Percentiles rank a stretch among this genome's conserved stretches.
Conservation (phyloP, 148 eudicot species). For the Amaranthus cruentus region DNA sequence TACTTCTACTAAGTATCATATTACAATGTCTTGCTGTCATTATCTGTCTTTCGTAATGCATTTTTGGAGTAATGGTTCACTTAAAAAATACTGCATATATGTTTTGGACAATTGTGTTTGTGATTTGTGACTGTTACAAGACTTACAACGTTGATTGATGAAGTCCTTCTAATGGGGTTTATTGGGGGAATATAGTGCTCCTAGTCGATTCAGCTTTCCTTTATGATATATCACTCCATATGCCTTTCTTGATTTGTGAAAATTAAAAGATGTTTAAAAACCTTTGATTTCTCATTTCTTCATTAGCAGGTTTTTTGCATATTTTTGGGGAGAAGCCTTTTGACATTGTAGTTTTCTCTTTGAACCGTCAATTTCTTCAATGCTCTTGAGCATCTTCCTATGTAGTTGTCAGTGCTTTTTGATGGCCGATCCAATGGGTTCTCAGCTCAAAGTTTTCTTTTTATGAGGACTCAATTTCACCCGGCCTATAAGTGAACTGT, state of each 20-base stretch:
- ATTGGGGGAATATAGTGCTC: too few species aligned
- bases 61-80: too few species aligned
- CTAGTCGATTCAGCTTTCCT: too few species aligned
- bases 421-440: conserved; percentile 13
- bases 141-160: too few species aligned
- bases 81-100: too few species aligned
- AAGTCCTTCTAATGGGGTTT: too few species aligned
- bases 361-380: background rate
- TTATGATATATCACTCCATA: background rate
- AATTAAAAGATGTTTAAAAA: background rate
- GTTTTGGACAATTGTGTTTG: too few species aligned
- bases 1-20: too few species aligned
- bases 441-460: background rate
- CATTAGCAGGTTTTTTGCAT: background rate
- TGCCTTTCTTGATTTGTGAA: background rate
- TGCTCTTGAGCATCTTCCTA: background rate
- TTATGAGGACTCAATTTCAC: conserved; percentile 11
- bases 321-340: background rate
- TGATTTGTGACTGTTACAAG: too few species aligned
- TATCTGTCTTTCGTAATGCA: too few species aligned
- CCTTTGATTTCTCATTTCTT: background rate
- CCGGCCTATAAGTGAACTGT: conserved; percentile 11
- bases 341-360: background rate
- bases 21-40: too few species aligned
- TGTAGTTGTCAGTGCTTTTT: background rate